Percentiles rank a stretch among this genome's conserved stretches.
phyloP scores from a whole-genome alignment of 2,329 filamentous ascomycete species.

The Fusarium bulbicola region DNA sequence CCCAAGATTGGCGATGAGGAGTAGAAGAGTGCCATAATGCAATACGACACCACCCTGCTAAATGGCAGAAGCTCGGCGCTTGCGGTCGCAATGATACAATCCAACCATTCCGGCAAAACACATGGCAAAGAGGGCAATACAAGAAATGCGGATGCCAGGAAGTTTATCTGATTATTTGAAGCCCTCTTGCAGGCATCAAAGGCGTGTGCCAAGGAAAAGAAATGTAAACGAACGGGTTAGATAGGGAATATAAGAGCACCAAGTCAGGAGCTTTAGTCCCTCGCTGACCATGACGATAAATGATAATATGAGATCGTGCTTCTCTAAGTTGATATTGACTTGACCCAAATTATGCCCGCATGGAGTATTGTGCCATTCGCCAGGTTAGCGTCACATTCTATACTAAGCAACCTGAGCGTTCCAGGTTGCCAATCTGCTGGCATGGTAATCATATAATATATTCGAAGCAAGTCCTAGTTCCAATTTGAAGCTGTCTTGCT shows the following conservation, averaged over 20 bases:
- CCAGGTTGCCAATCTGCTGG: not conserved
- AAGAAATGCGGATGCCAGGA: constrained; percentile 30
- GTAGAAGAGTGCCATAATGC: constrained; percentile 36
- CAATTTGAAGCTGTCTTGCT: not conserved
- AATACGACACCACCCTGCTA: constrained; percentile 25
- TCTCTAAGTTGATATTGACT: not conserved
- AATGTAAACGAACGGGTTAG: constrained; percentile 20
- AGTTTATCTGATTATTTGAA: constrained; percentile 10
- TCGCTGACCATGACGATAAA: constrained; percentile 30
- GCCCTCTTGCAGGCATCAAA: not conserved
- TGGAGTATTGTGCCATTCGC: not conserved
- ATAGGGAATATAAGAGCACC: constrained; percentile 2
- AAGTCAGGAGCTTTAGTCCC: not conserved
- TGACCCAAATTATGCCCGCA: not conserved
- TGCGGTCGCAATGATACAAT: constrained; percentile 23
- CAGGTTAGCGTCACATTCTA: not conserved
- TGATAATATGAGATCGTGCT: constrained; percentile 20
- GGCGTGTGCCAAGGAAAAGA: not conserved
- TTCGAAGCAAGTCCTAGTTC: not conserved
- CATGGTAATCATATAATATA: not conserved
- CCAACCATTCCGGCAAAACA: constrained; percentile 20
- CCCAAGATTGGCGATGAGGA: constrained; percentile 69
- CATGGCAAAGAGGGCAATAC: constrained; percentile 9
- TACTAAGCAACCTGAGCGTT: not conserved
- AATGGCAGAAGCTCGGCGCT: constrained; percentile 28